Evolutionary conservation across 805 yeast species (phyloP).

Genomic region (Yarrowia bubula): DNA sequence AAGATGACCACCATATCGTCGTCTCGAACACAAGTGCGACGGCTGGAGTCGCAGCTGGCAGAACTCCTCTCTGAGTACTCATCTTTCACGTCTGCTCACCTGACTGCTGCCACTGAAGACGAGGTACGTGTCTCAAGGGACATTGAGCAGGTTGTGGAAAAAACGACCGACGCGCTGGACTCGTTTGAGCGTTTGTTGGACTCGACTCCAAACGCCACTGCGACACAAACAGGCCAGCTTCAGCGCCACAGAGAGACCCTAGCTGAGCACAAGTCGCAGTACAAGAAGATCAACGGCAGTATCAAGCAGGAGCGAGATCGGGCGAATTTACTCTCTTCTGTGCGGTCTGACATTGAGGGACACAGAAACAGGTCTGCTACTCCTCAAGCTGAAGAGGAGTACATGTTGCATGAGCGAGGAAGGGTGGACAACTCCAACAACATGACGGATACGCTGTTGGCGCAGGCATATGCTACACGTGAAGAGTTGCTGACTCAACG

Average conservation of each 20-base stretch:
- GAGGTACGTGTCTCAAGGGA: slow-evolving; percentile 48
- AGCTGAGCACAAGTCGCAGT: slow-evolving; percentile 65
- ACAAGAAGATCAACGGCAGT: slow-evolving; percentile 54
- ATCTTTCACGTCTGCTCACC: slow-evolving; percentile 52
- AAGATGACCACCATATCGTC: slow-evolving; percentile 12
- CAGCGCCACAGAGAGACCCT: slow-evolving; percentile 77
- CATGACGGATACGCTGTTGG: slow-evolving; percentile 73
- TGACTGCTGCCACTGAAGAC: slow-evolving; percentile 48
- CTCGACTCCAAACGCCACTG: slow-evolving; percentile 54
- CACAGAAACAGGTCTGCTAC: slow-evolving; percentile 49
- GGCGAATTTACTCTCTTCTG: slow-evolving; percentile 68
- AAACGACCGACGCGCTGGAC: slow-evolving; percentile 54
- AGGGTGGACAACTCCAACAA: slow-evolving; percentile 71
- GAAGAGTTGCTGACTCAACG: slow-evolving; percentile 80
- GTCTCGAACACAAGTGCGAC: slow-evolving; percentile 37
- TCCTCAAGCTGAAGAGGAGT: slow-evolving; percentile 54
- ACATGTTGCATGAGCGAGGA: slow-evolving; percentile 71
- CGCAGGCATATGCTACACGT: slow-evolving; percentile 86
- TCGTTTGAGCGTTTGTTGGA: slow-evolving; percentile 56
- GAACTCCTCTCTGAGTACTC: slow-evolving; percentile 53
- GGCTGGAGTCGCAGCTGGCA: slow-evolving; percentile 69
- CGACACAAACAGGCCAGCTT: slow-evolving; percentile 76
- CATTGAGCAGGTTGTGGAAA: slow-evolving; percentile 52
- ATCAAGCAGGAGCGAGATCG: slow-evolving; percentile 75
- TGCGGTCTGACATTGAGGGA: slow-evolving; percentile 74